Evolutionary conservation across 169 alveolate species (phyloP).

Genomic region (Plasmodium gallinaceum): DNA sequence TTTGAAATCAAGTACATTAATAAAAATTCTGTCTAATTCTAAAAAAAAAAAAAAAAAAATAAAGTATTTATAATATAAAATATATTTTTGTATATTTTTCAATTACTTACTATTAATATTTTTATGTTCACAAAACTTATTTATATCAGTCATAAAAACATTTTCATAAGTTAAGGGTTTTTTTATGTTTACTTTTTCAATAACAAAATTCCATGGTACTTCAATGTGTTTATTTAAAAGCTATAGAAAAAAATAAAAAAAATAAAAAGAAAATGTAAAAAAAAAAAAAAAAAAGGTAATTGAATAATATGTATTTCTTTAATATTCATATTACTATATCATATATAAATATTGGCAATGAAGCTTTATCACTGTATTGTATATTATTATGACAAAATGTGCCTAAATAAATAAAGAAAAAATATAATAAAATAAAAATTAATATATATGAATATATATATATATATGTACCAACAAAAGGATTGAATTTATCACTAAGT

Average conservation of each 20-base stretch:
- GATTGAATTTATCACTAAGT: constrained; percentile 63
- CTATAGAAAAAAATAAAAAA: constrained; percentile 1
- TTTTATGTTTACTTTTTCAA: constrained; percentile 62
- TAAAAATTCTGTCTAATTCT: constrained; percentile 60
- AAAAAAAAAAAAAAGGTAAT: neutral
- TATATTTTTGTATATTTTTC: neutral
- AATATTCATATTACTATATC: constrained; percentile 38
- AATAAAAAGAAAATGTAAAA: neutral
- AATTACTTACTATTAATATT: constrained; percentile 36
- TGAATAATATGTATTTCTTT: neutral
- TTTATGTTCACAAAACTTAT: neutral
- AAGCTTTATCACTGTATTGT: constrained; percentile 65
- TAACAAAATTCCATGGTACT: constrained; percentile 72
- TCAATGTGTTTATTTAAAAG: constrained; percentile 56
- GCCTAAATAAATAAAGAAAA: constrained; percentile 16
- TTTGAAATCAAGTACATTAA: constrained; percentile 61
- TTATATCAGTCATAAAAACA: constrained; percentile 32
- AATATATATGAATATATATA: neutral
- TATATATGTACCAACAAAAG: constrained; percentile 30
- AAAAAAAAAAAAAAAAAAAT: neutral
- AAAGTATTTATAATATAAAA: neutral
- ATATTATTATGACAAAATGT: constrained; percentile 69
- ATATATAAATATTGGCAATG: constrained; percentile 64
- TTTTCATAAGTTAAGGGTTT: constrained; percentile 12
- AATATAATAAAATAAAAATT: neutral